Percentiles rank a stretch among this genome's conserved stretches.
These are phyloP conservation scores for Wickerhamiella azymoides DNA, from an alignment of 805 yeast species.

Conservation along the genomic window DNA sequence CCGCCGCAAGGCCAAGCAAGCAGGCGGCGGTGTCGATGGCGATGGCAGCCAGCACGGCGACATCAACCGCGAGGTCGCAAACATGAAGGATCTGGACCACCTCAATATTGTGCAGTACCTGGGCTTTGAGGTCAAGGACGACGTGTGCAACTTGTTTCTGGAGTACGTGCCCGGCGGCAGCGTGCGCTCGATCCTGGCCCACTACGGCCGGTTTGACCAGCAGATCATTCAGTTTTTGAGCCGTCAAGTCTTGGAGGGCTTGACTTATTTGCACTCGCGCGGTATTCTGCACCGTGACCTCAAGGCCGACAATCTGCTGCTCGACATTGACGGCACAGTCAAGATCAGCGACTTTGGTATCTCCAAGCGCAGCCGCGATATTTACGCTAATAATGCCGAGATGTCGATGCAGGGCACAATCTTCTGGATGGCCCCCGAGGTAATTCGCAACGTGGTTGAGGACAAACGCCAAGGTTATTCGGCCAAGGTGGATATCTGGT, in stretches of 20 bases:
- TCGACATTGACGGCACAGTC: slow-evolving; percentile 86
- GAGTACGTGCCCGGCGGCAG: slow-evolving; percentile 99
- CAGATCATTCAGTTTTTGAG: slow-evolving; percentile 57
- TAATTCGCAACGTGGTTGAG: slow-evolving; percentile 68
- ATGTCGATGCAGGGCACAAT: slow-evolving; percentile 99
- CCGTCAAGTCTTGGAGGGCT: slow-evolving; percentile 66
- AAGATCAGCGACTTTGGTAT: slow-evolving; percentile 96
- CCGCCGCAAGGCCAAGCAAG: slow-evolving; percentile 12
- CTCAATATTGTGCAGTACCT: slow-evolving; percentile 88
- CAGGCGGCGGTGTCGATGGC: too few species aligned
- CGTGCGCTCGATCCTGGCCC: slow-evolving; percentile 69
- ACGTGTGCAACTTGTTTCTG: slow-evolving; percentile 69
- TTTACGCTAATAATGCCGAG: slow-evolving; percentile 80
- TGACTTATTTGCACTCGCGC: slow-evolving; percentile 72
- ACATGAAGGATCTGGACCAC: slow-evolving; percentile 88
- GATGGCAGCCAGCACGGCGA: slow-evolving; percentile 80
- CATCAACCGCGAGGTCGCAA: slow-evolving; percentile 77
- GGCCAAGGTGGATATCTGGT: slow-evolving; percentile 98
- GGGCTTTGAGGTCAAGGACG: slow-evolving; percentile 71
- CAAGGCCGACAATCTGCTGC: slow-evolving; percentile 80
- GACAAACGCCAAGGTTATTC: slow-evolving; percentile 78
- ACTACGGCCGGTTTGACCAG: slow-evolving; percentile 78
- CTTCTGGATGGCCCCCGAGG: slow-evolving; percentile 99
- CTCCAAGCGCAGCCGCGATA: slow-evolving; percentile 70
- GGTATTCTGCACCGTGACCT: slow-evolving; percentile 89